Base-by-base conservation (phyloP, 441 rosid genomes). In the Arabidopsis hybrid region DNA sequence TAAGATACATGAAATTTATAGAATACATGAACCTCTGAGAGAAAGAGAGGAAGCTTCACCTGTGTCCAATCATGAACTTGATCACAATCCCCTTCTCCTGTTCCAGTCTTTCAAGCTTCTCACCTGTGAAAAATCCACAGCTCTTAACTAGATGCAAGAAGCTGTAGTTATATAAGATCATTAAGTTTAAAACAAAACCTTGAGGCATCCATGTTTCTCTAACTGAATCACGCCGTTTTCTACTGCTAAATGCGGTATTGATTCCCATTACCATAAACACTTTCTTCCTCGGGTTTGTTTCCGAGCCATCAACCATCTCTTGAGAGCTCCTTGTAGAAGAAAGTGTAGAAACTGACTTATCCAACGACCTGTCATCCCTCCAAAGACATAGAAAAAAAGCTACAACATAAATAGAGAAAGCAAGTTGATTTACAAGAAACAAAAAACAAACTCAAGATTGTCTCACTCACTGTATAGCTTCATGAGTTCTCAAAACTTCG, bases 161-260 rank as follows among this genome's bases (percentile, higher is more conserved):
- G 55, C 17, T 1, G 9, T 6, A 71, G 7, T 3, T 57, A 14
- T 12, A 29, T 43, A 17, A 43, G 45, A 55, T 36, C 49, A 47
- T 21, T 14, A 51, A 17, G 39, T 32, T 16, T 58, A 5, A 17
- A 55, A 14, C 51, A 9, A 49, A 51, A 94, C 97, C 97, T 84
- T 83, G 99, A 78, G 99, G 99, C 99, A 95, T 92, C 99, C 99
- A 95, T 18, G 97, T 95, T 80, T 80, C 95, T 77, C 99, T 79
- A 49, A 95, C 84, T 12, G 97, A 92, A 82, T 95, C 99, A 60
- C 97, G 99, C 71, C 97, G 85, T 88, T 81, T 95, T 78, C 99
- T 85, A 82, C 97, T 91, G 67, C 99, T 94, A 82, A 94, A 94
- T 60, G 97, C 97, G 2, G 99, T 90, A 43, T 94, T 94, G 39